Percentiles rank a stretch among this genome's conserved stretches.
These are phyloP conservation scores for Aspergillus pseudonomiae DNA, from an alignment of 2,329 filamentous ascomycete species.

Conservation along the genomic window DNA sequence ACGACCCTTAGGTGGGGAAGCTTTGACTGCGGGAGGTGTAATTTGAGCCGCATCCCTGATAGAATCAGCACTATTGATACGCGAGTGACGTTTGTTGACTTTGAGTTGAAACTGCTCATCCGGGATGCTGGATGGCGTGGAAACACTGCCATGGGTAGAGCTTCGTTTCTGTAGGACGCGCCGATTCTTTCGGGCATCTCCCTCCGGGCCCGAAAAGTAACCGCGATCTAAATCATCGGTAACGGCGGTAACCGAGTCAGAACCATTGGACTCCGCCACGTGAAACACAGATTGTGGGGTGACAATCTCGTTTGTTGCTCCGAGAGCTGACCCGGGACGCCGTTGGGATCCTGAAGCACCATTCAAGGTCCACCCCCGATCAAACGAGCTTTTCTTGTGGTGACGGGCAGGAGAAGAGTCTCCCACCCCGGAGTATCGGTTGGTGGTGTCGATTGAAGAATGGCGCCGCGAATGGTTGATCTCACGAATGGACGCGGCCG, in stretches of 20 bases:
- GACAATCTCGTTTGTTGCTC: slow-evolving; percentile 26
- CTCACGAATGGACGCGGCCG: slow-evolving; percentile 79
- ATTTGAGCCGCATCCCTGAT: slow-evolving; percentile 59
- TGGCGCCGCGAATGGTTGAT: slow-evolving; percentile 83
- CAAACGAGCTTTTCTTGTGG: slow-evolving; percentile 61
- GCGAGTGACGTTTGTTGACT: slow-evolving; percentile 72
- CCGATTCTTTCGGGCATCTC: slow-evolving; percentile 69
- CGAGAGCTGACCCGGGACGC: slow-evolving; percentile 39
- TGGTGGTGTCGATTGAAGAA: slow-evolving; percentile 78
- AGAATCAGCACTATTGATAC: slow-evolving; percentile 79
- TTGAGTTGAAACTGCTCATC: slow-evolving; percentile 71
- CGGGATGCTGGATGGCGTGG: slow-evolving; percentile 73
- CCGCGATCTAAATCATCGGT: slow-evolving; percentile 74
- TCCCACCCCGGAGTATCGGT: slow-evolving; percentile 30
- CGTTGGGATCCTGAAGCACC: slow-evolving; percentile 30
- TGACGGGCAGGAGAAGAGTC: slow-evolving; percentile 44
- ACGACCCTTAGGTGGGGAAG: slow-evolving; percentile 52
- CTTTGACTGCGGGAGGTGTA: slow-evolving; percentile 63
- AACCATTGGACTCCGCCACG: slow-evolving; percentile 28
- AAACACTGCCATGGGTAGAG: slow-evolving; percentile 52
- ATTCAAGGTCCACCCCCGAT: slow-evolving; percentile 61
- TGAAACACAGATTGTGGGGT: slow-evolving; percentile 23
- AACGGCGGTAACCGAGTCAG: slow-evolving; percentile 35
- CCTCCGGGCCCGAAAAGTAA: slow-evolving; percentile 90
- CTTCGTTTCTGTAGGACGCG: slow-evolving; percentile 79